Conservation (phyloP, 2,329 filamentous ascomycete species). For the Colletotrichum paranaense region DNA sequence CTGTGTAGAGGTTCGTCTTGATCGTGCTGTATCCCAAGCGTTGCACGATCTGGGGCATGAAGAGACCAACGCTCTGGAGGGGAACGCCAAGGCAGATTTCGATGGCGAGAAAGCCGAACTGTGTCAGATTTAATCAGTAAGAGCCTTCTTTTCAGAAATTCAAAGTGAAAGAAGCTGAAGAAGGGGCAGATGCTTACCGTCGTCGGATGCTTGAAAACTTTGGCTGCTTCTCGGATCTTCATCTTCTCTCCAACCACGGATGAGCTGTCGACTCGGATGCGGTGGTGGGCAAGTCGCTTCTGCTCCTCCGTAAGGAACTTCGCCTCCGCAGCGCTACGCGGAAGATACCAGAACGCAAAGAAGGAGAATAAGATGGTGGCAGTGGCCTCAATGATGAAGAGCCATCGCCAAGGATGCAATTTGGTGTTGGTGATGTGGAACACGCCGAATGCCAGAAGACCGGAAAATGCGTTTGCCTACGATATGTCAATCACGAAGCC, state of each 20-base stretch:
- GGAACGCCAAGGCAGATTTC: conserved; percentile 71
- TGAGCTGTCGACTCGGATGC: conserved; percentile 82
- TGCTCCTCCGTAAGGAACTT: conserved; percentile 74
- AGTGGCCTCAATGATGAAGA: conserved; percentile 64
- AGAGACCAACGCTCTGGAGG: conserved; percentile 64
- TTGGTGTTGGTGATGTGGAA: conserved; percentile 55
- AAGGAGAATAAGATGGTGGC: conserved; percentile 70
- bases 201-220: conserved; percentile 62
- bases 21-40: conserved; percentile 60
- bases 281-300: conserved; percentile 74
- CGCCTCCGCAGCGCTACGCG: conserved; percentile 71
- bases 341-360: conserved; percentile 78
- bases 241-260: conserved; percentile 67
- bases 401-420: conserved; percentile 58
- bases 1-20: conserved; percentile 82
- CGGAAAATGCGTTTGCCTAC: conserved; percentile 28
- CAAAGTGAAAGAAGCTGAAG: conserved; percentile 40
- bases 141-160: neutral
- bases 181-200: conserved; percentile 53
- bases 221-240: conserved; percentile 60
- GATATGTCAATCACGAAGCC: neutral
- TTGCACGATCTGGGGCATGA: conserved; percentile 62
- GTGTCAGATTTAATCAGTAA: fast-evolving
- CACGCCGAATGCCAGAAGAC: conserved; percentile 39
- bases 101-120: conserved; percentile 48